Base-by-base conservation (phyloP, 2,329 filamentous ascomycete species). In the Fusarium nurragi region DNA sequence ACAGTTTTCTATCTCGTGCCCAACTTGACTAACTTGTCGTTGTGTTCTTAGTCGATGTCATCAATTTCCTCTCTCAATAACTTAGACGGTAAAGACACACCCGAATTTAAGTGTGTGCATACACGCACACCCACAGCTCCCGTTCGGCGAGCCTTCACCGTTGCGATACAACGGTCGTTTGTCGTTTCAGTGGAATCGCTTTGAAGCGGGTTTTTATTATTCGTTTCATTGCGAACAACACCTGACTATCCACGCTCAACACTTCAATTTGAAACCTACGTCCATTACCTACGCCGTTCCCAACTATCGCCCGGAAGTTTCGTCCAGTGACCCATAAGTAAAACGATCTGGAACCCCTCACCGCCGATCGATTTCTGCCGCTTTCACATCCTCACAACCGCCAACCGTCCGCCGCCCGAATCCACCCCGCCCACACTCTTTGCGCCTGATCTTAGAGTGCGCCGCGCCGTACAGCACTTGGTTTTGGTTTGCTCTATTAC, bases 311-410 rank as follows among this genome's bases (percentile, higher is more conserved):
- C 45, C 49, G 34, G 53, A 53, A 55, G 49, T 55, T 51, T 54
- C 45, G 60, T 62, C 49, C 46, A 62, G 55, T 56, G 68, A 66
- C 58, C 69, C 61, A 70, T 64, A 54, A 60, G 53, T 45, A 54
- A n/a, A 67, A 68, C 64, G 66, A 71, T 71, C 69, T 70, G 67
- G 69, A 67, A 63, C 69, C 66, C 69, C 68, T 71, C 69, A 71
- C 69, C 69, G 69, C 69, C 67, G 69, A 71, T 71, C 69, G 59
- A 65, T 68, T 70, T 71, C 69, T 71, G 68, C 67, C 69, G 64
- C 53, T 54, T 49, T 65, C 60, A 61, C 64, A 51, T 66, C 64
- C 57, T 65, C 39, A 22, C 22, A 26, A 41, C 23, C 23, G 39
- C 18, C 47, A 32, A 59, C 53, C 64, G 56, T 22, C 63, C 55